Percentiles rank a stretch among this genome's conserved stretches.
Conservation (phyloP, 1,284 basidiomycete genomes). For the Erythrobasidium hasegawianum region DNA sequence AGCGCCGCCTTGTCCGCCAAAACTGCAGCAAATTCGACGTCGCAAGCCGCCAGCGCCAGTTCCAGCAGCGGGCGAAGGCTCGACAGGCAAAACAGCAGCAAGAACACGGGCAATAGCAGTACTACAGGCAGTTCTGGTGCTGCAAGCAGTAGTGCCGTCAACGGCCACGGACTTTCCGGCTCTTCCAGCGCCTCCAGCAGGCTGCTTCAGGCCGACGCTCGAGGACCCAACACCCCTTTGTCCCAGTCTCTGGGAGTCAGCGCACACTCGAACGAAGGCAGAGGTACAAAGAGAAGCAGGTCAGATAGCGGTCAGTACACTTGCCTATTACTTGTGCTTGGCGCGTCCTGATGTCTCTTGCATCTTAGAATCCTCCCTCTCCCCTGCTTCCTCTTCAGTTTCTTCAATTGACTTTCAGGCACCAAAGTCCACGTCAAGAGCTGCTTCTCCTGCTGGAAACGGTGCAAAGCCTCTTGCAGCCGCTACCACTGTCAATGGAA, state of each 20-base stretch:
- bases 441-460: background rate
- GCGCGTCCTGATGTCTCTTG: background rate
- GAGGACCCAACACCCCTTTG: conserved; percentile 2
- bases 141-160: conserved; percentile 7
- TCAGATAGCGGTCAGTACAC: conserved; percentile 17
- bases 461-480: background rate
- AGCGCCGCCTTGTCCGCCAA: no score
- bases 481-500: background rate
- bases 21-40: no score
- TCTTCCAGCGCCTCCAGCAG: no score
- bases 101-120: background rate
- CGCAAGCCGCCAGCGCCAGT: conserved; percentile 1
- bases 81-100: background rate
- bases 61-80: background rate
- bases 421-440: background rate
- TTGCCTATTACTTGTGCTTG: no score
- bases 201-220: conserved; percentile 6
- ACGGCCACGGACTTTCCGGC: background rate
- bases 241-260: no score
- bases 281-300: conserved; percentile 24
- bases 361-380: conserved; percentile 28
- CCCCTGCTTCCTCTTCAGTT: conserved; percentile 19
- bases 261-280: background rate
- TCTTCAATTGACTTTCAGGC: background rate
- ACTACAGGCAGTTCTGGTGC: no score